Base-by-base conservation (phyloP, 345 rosid species). In the Schrenkiella parvula region DNA sequence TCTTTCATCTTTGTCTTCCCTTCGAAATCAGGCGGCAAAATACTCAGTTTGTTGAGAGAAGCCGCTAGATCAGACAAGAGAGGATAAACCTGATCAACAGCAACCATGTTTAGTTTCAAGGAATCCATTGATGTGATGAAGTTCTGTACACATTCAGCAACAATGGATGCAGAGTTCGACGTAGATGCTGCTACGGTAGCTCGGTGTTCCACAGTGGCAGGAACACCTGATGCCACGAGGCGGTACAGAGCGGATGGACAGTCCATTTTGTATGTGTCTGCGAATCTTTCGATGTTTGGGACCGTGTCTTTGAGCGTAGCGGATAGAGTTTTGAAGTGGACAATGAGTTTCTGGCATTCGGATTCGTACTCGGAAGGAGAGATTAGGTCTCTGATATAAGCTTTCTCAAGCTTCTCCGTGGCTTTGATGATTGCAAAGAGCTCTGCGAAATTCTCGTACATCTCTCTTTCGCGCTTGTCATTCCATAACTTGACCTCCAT, bases 51-150 rank as follows among this genome's bases (percentile, higher is more conserved):
- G 75, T 76, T 87, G 10, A 90, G 89, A 0, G 97, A 90, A 35
- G 86, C 88, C 2, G 83, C 82, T 4, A 93, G 81, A 67, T 93
- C 97, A 0, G 96, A 89, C 31, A 93, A 79, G 75, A 93, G 47
- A 0, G 98, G 98, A 51, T 91, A 82, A 57, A 93, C 98, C 72
- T 93, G 95, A 62, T 93, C 98, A 68, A 91, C 96, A 0, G 96
- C 98, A 56, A 88, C 89, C 97, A 93, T 91, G 74, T 93, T 88
- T 63, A 89, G 78, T 56, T 89, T 91, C 81, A 93, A 70, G 0
- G 98, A 89, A 75, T 91, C 98, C 97, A 89, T 93, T 0, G 97
- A 87, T 1, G 97, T 93, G 56, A 91, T 93, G 51, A 93, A 93
- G 73, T 86, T 84, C 86, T 91, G 97, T 21, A 90, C 97, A 18